Evolutionary conservation across 2,329 filamentous ascomycete genomes (phyloP), one percentile per base, ranked within the genome.

Genomic region (Fusarium pseudocircinatum): DNA sequence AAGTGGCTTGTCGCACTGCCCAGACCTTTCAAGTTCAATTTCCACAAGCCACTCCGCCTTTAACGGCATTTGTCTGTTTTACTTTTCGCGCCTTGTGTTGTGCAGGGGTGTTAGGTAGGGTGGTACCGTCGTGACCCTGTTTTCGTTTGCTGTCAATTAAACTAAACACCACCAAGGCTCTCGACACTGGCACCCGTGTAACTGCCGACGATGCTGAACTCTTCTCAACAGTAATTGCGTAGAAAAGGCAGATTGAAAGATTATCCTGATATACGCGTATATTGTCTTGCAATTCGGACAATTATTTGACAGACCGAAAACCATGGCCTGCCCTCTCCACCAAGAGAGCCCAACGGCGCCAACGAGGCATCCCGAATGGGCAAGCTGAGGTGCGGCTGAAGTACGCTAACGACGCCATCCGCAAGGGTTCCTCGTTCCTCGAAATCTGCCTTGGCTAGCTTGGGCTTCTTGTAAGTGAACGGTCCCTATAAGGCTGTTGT

Each of bases 391-490:
- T 77, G 75, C 75, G 75, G 75, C 75, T 77, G 75, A 77, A 49
- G 53, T 56, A 53, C 75, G 65, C 75, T 77, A 77, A 69, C 59
- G 75, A 72, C 69, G 43, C 60, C 73, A 65, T 63, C 60, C 52
- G 61, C 66, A 73, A 69, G 73, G 60, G 56, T 57, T 57, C 57
- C 22, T 43, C 36, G 30, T 43, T 34, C 18, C 16, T 63, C 54
- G 32, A 50, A 74, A 72, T 78, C 76, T 78, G 76, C 76, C 76
- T 78, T 78, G 76, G 63, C 76, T 78, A 76, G 76, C 76, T 78
- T 78, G 76, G 63, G 71, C 63, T 59, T 67, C 34, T 67, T 47
- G 24, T 7, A 26, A 42, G 56, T 40, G 34, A 59, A 28, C 15
- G 11, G 36, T 20, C 18, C 22, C 26, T 67, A 67, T 68, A 68